These are phyloP conservation scores for Neocucurbitaria cava DNA, from an alignment of 2,329 filamentous ascomycete genomes.

Conservation along the genomic window DNA sequence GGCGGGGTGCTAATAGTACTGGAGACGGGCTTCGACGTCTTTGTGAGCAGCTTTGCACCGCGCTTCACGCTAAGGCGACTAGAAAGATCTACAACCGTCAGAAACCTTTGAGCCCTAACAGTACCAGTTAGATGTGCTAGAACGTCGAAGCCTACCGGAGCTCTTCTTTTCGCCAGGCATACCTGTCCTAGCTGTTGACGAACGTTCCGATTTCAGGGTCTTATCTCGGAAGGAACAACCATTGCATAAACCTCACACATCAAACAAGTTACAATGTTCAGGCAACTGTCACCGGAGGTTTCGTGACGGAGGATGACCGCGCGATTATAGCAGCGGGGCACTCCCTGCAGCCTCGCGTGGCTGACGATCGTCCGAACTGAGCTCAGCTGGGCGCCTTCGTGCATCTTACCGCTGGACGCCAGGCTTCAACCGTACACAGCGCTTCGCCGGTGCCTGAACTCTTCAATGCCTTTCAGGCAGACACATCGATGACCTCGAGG, in stretches of 20 bases:
- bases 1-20: conserved; percentile 36
- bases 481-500: conserved; percentile 36
- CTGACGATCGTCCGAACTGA: conserved; percentile 22
- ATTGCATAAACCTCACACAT: conserved; percentile 1
- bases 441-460: conserved; percentile 31
- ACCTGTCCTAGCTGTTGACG: conserved; percentile 25
- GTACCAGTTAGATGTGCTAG: neutral
- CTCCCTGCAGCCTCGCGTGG: conserved; percentile 19
- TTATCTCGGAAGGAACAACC: conserved; percentile 17
- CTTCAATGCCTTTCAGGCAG: conserved; percentile 39
- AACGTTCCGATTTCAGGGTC: conserved; percentile 21
- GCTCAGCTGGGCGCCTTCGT: conserved; percentile 16
- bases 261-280: neutral
- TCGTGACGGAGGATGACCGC: conserved; percentile 7
- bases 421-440: conserved; percentile 33
- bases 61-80: conserved; percentile 36
- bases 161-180: conserved; percentile 43
- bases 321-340: conserved; percentile 9
- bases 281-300: neutral
- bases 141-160: conserved; percentile 29
- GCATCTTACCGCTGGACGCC: conserved; percentile 13
- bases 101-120: neutral
- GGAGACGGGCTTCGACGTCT: conserved; percentile 29
- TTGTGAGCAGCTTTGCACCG: conserved; percentile 29
- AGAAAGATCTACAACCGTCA: conserved; percentile 29